phyloP scores from a whole-genome alignment of 768 basidiomycete species.

The Trametes coccinea region DNA sequence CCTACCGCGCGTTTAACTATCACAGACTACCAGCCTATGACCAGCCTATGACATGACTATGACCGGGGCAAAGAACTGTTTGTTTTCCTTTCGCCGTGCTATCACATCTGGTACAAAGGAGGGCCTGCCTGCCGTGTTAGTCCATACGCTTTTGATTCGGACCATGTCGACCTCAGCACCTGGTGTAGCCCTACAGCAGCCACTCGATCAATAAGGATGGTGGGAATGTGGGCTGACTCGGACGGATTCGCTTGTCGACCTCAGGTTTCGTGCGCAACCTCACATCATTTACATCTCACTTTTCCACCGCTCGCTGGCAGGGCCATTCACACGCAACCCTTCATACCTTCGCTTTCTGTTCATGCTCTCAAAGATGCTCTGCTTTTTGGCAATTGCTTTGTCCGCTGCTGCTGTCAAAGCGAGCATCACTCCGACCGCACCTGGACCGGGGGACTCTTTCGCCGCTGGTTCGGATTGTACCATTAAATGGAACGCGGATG shows the following conservation, averaged over 20 bases:
- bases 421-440: conserved; percentile 35
- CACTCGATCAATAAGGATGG: too few relatives aligned
- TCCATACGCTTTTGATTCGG: neutral
- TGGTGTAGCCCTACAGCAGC: neutral
- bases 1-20: too few relatives aligned
- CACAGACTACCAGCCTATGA: too few relatives aligned
- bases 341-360: neutral
- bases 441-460: conserved; percentile 41
- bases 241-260: too few relatives aligned
- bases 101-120: too few relatives aligned
- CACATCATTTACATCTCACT: too few relatives aligned
- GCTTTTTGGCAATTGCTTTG: conserved; percentile 1
- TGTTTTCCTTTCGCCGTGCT: too few relatives aligned
- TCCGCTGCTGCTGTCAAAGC: conserved; percentile 19
- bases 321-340: neutral
- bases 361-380: conserved; percentile 1
- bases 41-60: too few relatives aligned
- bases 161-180: too few relatives aligned
- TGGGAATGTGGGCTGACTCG: neutral
- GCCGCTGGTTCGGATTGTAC: conserved; percentile 36
- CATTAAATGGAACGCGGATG: conserved; percentile 37
- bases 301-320: neutral
- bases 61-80: too few relatives aligned
- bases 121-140: too few relatives aligned
- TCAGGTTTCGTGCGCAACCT: too few relatives aligned